phyloP scores from a whole-genome alignment of 352 stramenopile genomes.

The Pythium oligandrum region DNA sequence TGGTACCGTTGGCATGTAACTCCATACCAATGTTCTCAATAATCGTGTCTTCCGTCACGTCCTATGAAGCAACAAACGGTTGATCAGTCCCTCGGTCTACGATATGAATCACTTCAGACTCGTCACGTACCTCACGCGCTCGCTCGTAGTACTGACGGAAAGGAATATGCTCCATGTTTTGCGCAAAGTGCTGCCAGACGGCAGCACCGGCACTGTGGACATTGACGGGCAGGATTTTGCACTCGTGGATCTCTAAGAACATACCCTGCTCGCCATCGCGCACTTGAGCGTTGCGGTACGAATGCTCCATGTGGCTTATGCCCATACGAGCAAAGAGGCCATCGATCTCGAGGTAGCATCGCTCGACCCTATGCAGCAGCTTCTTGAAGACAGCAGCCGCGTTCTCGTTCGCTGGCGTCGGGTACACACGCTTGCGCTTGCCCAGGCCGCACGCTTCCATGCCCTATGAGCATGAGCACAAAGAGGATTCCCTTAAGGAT shows the following conservation, averaged over 20 bases:
- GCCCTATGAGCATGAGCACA: conserved; percentile 9
- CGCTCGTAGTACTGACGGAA: conserved; percentile 25
- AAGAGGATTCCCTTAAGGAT: conserved; percentile 1
- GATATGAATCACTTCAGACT: no score
- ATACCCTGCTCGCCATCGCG: conserved; percentile 16
- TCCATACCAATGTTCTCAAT: conserved; percentile 57
- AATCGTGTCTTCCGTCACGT: conserved; percentile 44
- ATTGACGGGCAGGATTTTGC: conserved; percentile 21
- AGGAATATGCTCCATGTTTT: conserved; percentile 19
- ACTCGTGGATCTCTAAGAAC: conserved; percentile 21
- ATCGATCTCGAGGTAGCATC: conserved; percentile 21
- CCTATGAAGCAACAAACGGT: conserved; percentile 1
- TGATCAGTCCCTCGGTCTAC: no score
- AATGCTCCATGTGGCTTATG: conserved; percentile 15
- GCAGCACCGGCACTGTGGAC: conserved; percentile 13
- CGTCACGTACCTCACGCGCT: conserved; percentile 10
- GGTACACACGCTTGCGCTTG: conserved; percentile 20
- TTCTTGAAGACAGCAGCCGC: conserved; percentile 18
- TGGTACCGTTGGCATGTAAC: conserved; percentile 37
- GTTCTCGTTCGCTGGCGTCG: conserved; percentile 3
- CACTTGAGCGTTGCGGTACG: conserved; percentile 20
- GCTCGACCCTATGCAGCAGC: conserved; percentile 18
- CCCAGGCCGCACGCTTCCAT: conserved; percentile 15
- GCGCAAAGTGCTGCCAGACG: conserved; percentile 20
- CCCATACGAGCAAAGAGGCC: conserved; percentile 13